Evolutionary conservation across 2,329 filamentous ascomycete species (phyloP).

Genomic region (Cordyceps fumosorosea): DNA sequence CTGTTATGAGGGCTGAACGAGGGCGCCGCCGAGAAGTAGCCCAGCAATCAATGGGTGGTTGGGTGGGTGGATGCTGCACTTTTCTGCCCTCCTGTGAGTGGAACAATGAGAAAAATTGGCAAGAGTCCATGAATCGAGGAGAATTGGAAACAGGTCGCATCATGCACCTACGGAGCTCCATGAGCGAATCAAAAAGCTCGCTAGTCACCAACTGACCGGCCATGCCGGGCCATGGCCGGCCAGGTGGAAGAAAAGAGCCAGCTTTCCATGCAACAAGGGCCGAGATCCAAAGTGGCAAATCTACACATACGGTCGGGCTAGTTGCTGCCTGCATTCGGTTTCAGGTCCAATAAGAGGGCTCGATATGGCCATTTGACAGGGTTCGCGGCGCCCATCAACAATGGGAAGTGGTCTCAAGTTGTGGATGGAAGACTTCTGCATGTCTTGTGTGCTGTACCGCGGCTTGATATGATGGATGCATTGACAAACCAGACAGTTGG

Average conservation of each 20-base stretch:
- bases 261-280: neutral
- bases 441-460: conserved; percentile 10
- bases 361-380: neutral
- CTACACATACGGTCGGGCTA: neutral
- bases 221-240: too few relatives aligned
- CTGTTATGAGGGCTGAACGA: too few relatives aligned
- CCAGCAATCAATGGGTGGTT: too few relatives aligned
- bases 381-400: neutral
- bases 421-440: conserved; percentile 1
- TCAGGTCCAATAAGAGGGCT: neutral
- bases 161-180: neutral
- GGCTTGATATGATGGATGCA: neutral
- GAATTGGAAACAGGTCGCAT: neutral
- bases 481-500: neutral
- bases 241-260: neutral
- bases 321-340: neutral
- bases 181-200: neutral
- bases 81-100: neutral
- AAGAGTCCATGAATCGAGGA: neutral
- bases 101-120: neutral
- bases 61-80: neutral
- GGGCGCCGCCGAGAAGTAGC: neutral
- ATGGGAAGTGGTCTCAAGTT: neutral
- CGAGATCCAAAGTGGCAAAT: neutral
- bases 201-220: neutral